Percentiles rank a stretch among this genome's conserved stretches.
These are phyloP conservation scores for Solanum stenotomum DNA, from an alignment of 257 asterid species.

Conservation along the genomic window DNA sequence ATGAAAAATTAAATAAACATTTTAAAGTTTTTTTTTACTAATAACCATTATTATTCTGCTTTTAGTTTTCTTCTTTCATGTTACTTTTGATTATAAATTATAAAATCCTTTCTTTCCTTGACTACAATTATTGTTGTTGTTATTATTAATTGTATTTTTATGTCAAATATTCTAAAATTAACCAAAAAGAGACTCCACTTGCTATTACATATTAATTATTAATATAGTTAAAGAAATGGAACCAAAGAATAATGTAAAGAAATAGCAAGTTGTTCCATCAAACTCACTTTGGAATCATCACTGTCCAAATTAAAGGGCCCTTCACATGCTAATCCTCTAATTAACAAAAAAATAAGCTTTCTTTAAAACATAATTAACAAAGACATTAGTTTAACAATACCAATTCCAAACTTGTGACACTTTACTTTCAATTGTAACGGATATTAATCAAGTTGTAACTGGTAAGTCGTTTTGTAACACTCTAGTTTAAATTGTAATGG, in stretches of 20 bases:
- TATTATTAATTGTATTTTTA: background rate
- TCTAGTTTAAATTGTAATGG: background rate
- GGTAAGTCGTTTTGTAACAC: background rate
- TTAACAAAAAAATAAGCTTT: background rate
- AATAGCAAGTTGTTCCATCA: background rate
- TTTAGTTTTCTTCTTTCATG: background rate
- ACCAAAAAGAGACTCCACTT: background rate
- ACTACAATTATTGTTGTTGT: background rate
- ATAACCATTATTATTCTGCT: background rate
- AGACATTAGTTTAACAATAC: background rate
- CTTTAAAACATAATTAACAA: background rate
- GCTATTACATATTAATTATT: background rate
- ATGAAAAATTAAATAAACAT: background rate
- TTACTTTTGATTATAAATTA: background rate
- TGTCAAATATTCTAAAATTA: background rate
- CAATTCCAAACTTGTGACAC: background rate
- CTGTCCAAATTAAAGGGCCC: background rate
- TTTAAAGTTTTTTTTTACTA: background rate
- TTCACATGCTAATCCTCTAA: background rate
- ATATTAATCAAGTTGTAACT: background rate
- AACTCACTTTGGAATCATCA: background rate
- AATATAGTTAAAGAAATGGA: background rate
- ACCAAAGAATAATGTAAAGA: background rate
- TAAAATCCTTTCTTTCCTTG: background rate
- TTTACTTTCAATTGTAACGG: background rate